Percentiles rank a stretch among this genome's conserved stretches.
Conservation (phyloP, 2,329 filamentous ascomycete species). For the Penicillium palitans region DNA sequence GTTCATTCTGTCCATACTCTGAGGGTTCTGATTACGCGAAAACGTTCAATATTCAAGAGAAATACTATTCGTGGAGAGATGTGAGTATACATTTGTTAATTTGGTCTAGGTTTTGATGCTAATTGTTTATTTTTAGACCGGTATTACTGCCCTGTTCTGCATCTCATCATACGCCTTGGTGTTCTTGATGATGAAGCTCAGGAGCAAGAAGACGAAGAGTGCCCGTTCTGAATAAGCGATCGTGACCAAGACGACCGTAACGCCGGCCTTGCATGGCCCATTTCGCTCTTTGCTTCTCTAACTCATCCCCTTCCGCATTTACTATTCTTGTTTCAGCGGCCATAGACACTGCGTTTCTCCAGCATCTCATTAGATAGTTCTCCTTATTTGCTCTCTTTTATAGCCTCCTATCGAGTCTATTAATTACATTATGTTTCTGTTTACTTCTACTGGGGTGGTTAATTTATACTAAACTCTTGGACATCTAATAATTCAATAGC, state of each 20-base stretch:
- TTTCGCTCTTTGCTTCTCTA: background rate
- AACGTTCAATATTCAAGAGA: slow-evolving; percentile 35
- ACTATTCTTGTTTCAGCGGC: background rate
- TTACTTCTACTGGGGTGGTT: background rate
- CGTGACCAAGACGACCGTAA: background rate
- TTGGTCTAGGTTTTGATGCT: background rate
- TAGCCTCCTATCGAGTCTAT: background rate
- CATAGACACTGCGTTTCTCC: background rate
- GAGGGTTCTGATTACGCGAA: slow-evolving; percentile 38
- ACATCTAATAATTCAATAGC: too few relatives aligned
- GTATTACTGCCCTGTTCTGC: slow-evolving; percentile 48
- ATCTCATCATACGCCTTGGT: slow-evolving; percentile 46
- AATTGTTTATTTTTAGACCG: slow-evolving; percentile 26
- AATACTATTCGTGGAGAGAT: slow-evolving; percentile 42
- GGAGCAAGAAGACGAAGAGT: slow-evolving; percentile 51
- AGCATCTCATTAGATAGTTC: background rate
- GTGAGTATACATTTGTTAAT: slow-evolving; percentile 21
- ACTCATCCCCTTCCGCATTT: background rate
- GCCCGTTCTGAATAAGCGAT: slow-evolving; percentile 34
- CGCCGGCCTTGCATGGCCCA: background rate
- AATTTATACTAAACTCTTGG: too few relatives aligned
- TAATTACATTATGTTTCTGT: background rate
- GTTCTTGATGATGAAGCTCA: slow-evolving; percentile 51
- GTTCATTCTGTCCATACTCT: slow-evolving; percentile 36
- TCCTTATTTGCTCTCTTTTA: background rate